These are phyloP conservation scores for Lipomyces chichibuensis DNA, from an alignment of 805 yeast species.

Conservation along the genomic window DNA sequence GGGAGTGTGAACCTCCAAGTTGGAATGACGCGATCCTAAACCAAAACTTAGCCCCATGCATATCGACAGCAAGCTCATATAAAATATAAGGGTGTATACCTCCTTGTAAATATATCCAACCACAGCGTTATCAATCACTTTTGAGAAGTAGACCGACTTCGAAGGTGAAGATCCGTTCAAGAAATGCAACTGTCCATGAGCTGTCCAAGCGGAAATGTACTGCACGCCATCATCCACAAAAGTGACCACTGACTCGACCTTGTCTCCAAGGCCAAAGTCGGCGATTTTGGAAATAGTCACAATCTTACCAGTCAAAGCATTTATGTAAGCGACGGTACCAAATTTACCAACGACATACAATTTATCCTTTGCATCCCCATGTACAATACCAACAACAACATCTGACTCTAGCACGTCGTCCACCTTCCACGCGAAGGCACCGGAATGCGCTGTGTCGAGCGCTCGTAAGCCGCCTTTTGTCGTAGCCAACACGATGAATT, in stretches of 20 bases:
- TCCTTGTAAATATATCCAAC: slow-evolving; percentile 31
- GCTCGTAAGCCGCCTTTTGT: slow-evolving; percentile 41
- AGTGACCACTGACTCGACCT: slow-evolving; percentile 17
- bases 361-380: neutral
- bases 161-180: slow-evolving; percentile 9
- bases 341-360: slow-evolving; percentile 21
- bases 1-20: slow-evolving; percentile 49
- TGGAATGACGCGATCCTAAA: slow-evolving; percentile 29
- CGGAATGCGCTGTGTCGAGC: slow-evolving; percentile 39
- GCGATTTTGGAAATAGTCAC: neutral
- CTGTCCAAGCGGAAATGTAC: slow-evolving; percentile 27
- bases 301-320: slow-evolving; percentile 20
- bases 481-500: slow-evolving; percentile 42
- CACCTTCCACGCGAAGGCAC: slow-evolving; percentile 39
- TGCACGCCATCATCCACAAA: slow-evolving; percentile 13
- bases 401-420: slow-evolving; percentile 25
- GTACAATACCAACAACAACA: slow-evolving; percentile 19
- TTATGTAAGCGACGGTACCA: slow-evolving; percentile 19
- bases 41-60: neutral
- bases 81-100: slow-evolving; percentile 1
- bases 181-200: slow-evolving; percentile 22
- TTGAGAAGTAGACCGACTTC: slow-evolving; percentile 26
- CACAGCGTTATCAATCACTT: slow-evolving; percentile 19
- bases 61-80: neutral
- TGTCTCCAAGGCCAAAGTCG: slow-evolving; percentile 22